These are phyloP conservation scores for Coprinopsis cinerea DNA, from an alignment of 768 basidiomycete genomes.

Conservation along the genomic window DNA sequence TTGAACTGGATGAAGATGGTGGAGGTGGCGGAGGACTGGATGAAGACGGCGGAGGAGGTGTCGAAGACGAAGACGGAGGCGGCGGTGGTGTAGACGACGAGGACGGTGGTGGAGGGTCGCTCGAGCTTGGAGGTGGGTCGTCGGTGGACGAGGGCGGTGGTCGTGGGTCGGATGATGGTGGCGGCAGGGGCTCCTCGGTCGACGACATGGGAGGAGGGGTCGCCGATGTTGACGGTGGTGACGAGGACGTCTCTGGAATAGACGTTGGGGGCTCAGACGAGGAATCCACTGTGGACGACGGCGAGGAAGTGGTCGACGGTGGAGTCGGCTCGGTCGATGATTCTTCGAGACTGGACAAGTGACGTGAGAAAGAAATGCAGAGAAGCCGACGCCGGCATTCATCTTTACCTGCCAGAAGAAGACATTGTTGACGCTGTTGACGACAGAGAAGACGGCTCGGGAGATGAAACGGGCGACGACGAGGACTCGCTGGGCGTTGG, in stretches of 20 bases:
- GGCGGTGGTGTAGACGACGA: conserved; percentile 20
- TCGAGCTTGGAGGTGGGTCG: conserved; percentile 5
- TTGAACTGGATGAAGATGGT: conserved; percentile 8
- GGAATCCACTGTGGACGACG: conserved; percentile 17
- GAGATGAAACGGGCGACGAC: neutral
- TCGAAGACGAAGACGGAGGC: conserved; percentile 15
- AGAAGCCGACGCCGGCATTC: neutral
- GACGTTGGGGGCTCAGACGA: conserved; percentile 7
- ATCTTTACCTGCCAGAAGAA: neutral
- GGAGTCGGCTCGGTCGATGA: conserved; percentile 10
- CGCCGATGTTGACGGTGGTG: conserved; percentile 15
- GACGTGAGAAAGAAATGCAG: conserved; percentile 16
- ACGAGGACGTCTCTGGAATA: conserved; percentile 8
- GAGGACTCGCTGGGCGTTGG: neutral
- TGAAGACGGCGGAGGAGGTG: conserved; percentile 11
- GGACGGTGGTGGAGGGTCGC: conserved; percentile 12
- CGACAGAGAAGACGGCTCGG: neutral
- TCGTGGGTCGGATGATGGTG: conserved; percentile 12
- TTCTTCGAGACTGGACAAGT: conserved; percentile 12
- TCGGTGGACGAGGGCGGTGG: conserved; percentile 13
- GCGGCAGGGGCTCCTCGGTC: conserved; percentile 9
- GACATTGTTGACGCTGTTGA: neutral
- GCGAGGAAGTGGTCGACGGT: conserved; percentile 14
- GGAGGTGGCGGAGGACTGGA: conserved; percentile 11
- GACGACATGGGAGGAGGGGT: conserved; percentile 16